Conservation (phyloP, 495 filamentous ascomycete species). For the Xylaria longipes region DNA sequence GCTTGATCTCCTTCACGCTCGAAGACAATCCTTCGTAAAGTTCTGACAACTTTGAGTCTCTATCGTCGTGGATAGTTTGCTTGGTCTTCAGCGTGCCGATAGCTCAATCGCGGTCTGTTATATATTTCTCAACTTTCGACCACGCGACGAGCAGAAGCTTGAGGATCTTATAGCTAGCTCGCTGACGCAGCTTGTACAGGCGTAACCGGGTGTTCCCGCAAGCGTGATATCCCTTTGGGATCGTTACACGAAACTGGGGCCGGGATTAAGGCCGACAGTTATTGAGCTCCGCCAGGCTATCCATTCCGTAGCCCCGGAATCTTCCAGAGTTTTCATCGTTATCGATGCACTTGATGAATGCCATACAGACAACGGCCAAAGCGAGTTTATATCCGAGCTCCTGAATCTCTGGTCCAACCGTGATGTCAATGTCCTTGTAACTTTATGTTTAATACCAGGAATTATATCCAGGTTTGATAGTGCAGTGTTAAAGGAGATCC, state of each 20-base stretch:
- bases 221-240: background rate
- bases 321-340: constrained; percentile 2
- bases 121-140: background rate
- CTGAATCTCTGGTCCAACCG: background rate
- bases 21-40: background rate
- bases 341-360: constrained; percentile 15
- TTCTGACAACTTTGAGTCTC: background rate
- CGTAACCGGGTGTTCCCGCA: background rate
- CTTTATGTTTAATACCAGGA: background rate
- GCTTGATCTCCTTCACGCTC: background rate
- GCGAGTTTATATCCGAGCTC: background rate
- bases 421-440: background rate
- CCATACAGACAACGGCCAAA: background rate
- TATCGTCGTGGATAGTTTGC: background rate
- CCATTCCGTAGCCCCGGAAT: background rate
- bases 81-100: background rate
- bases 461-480: background rate
- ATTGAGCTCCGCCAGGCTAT: background rate
- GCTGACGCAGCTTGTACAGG: background rate
- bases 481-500: background rate
- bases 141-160: background rate
- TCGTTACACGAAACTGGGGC: background rate
- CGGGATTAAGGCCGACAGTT: background rate
- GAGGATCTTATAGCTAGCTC: background rate
- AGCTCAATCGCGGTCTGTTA: background rate